A percentile compares a stretch with the other conserved stretches of the same genome.
phyloP scores from a whole-genome alignment of 2,329 filamentous ascomycete species.

The Dactylellina parvicollis region DNA sequence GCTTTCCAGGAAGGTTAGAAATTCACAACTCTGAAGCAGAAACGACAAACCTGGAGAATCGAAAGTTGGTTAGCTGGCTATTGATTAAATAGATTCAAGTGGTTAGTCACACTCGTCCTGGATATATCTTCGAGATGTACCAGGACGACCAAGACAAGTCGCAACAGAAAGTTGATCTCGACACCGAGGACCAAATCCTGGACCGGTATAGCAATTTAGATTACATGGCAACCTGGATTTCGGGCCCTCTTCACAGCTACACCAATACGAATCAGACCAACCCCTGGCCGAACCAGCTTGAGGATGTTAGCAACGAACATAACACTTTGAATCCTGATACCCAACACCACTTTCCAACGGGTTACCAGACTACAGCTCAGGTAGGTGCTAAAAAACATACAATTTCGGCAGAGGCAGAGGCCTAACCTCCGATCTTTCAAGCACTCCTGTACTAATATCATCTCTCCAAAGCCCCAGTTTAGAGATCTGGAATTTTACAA shows the following conservation, averaged over 20 bases:
- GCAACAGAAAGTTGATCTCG: slow-evolving; percentile 12
- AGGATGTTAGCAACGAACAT: slow-evolving; percentile 34
- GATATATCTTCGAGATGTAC: slow-evolving; percentile 39
- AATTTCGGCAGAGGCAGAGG: background rate
- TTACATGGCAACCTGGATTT: slow-evolving; percentile 25
- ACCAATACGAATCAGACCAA: slow-evolving; percentile 29
- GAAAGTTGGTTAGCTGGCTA: slow-evolving; percentile 4
- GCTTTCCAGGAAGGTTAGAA: background rate
- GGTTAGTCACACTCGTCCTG: background rate
- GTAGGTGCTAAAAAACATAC: slow-evolving; percentile 43
- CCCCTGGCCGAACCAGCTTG: slow-evolving; percentile 32
- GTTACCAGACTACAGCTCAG: slow-evolving; percentile 25
- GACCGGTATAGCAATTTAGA: slow-evolving; percentile 24
- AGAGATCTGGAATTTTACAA: slow-evolving; percentile 19
- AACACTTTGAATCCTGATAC: slow-evolving; percentile 24
- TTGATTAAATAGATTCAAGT: background rate
- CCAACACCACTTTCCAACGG: slow-evolving; percentile 37
- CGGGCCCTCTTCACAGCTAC: slow-evolving; percentile 16
- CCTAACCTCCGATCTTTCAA: background rate
- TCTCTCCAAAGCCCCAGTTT: slow-evolving; percentile 15
- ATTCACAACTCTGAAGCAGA: background rate
- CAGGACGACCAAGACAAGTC: slow-evolving; percentile 15
- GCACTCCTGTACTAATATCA: background rate
- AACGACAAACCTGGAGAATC: too few species aligned
- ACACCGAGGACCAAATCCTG: slow-evolving; percentile 16